Evolutionary conservation across 768 basidiomycete genomes (phyloP).

Genomic region (Pleurotus pulmonarius): DNA sequence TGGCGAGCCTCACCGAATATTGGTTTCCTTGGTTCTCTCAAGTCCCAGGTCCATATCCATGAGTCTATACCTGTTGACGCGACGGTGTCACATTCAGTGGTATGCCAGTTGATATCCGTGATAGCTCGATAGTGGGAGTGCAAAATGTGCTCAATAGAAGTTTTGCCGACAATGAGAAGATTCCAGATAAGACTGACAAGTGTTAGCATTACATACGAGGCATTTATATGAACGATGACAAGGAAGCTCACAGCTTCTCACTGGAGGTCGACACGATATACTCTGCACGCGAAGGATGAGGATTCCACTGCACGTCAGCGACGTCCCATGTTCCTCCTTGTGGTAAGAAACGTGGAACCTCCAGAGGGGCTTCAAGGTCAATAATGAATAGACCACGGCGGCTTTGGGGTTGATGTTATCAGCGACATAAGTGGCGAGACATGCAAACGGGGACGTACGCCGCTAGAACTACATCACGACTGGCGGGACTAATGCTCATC

Average conservation of each 20-base stretch:
- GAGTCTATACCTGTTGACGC: slow-evolving; percentile 92
- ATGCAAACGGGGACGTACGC: slow-evolving; percentile 47
- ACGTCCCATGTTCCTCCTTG: slow-evolving; percentile 98
- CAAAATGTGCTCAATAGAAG: slow-evolving; percentile 80
- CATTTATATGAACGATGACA: neutral
- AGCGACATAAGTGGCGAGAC: neutral
- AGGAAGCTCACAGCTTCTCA: slow-evolving; percentile 70
- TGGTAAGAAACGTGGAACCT: slow-evolving; percentile 89
- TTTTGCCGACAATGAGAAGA: slow-evolving; percentile 66
- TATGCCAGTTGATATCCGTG: slow-evolving; percentile 98
- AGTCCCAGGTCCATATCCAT: slow-evolving; percentile 94
- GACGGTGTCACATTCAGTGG: slow-evolving; percentile 77
- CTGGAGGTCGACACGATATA: slow-evolving; percentile 88
- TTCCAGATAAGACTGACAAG: slow-evolving; percentile 85
- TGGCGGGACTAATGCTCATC: slow-evolving; percentile 92
- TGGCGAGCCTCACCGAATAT: slow-evolving; percentile 67
- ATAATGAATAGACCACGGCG: slow-evolving; percentile 93
- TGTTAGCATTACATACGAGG: neutral
- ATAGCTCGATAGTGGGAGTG: slow-evolving; percentile 93
- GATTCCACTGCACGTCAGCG: slow-evolving; percentile 91
- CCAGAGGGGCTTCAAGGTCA: slow-evolving; percentile 83
- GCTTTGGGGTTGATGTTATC: slow-evolving; percentile 24
- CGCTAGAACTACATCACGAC: slow-evolving; percentile 86
- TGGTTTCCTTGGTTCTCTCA: slow-evolving; percentile 67
- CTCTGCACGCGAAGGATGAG: slow-evolving; percentile 68